phyloP scores from a whole-genome alignment of 2,329 filamentous ascomycete species.

The Ophiostoma sp. region DNA sequence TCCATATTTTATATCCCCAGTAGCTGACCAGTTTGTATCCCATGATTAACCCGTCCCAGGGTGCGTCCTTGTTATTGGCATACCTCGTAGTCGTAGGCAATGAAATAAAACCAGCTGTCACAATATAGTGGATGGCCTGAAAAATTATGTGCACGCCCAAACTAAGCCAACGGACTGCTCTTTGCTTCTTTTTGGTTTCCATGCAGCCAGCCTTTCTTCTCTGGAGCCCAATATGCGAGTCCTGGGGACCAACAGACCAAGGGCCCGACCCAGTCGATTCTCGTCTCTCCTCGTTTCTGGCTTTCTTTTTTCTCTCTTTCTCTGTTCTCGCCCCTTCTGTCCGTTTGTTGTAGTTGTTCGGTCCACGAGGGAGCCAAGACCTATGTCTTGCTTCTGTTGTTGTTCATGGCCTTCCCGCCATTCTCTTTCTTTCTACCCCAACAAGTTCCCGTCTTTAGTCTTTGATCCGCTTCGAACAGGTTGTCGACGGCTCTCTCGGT shows the following conservation, averaged over 20 bases:
- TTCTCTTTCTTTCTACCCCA: slow-evolving; percentile 7
- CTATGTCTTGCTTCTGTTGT: slow-evolving; percentile 9
- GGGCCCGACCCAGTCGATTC: background rate
- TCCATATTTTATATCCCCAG: too few relatives aligned
- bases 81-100: background rate
- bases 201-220: slow-evolving; percentile 20
- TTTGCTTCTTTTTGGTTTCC: slow-evolving; percentile 11
- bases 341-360: slow-evolving; percentile 1
- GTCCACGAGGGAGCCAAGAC: background rate
- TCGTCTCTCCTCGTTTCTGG: background rate
- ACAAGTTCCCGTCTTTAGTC: background rate
- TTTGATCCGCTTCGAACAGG: slow-evolving; percentile 1
- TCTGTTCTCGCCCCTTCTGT: background rate
- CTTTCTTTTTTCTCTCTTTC: background rate
- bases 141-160: background rate
- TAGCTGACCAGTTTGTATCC: background rate
- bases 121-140: background rate
- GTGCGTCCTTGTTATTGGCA: background rate
- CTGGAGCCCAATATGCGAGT: slow-evolving; percentile 14
- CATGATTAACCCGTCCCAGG: background rate
- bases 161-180: background rate
- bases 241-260: slow-evolving; percentile 6
- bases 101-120: background rate
- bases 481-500: slow-evolving; percentile 3
- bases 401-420: background rate